These are phyloP conservation scores for Fusarium transvaalense DNA, from an alignment of 2,329 filamentous ascomycete species.

Conservation along the genomic window DNA sequence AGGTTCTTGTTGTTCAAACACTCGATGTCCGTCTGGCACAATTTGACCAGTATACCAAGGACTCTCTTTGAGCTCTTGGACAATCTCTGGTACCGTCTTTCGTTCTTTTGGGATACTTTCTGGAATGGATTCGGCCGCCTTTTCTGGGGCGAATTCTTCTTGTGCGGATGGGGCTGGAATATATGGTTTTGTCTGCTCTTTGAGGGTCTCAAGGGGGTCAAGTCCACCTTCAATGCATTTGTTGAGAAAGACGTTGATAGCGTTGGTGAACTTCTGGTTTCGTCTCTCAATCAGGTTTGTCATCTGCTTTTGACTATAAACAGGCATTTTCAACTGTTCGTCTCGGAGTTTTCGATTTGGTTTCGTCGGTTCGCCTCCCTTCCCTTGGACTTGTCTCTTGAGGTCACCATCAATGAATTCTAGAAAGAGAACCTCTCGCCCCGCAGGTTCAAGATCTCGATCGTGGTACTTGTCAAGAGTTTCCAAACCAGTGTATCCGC, in stretches of 20 bases:
- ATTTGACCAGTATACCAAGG: constrained; percentile 95
- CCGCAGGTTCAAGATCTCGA: constrained; percentile 44
- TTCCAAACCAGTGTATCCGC: constrained; percentile 65
- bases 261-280: constrained; percentile 83
- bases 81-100: constrained; percentile 84
- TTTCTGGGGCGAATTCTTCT: constrained; percentile 48
- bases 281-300: constrained; percentile 88
- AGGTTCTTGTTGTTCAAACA: constrained; percentile 87
- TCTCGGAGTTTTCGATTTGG: constrained; percentile 76
- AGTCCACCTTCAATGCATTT: constrained; percentile 72
- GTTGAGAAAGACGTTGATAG: constrained; percentile 82
- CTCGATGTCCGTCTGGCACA: constrained; percentile 90
- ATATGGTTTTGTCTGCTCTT: constrained; percentile 67
- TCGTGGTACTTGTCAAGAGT: constrained; percentile 51
- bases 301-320: constrained; percentile 94
- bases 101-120: constrained; percentile 82
- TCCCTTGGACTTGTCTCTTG: constrained; percentile 80
- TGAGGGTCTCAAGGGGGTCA: constrained; percentile 77
- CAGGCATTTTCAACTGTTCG: constrained; percentile 89
- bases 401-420: constrained; percentile 94
- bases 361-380: constrained; percentile 77
- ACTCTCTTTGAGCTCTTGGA: constrained; percentile 82
- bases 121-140: constrained; percentile 65
- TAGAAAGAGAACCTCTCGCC: constrained; percentile 83
- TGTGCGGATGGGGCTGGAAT: constrained; percentile 71